Evolutionary conservation across 164 flowering plant genomes (phyloP).

Genomic region (Annona cherimola): DNA sequence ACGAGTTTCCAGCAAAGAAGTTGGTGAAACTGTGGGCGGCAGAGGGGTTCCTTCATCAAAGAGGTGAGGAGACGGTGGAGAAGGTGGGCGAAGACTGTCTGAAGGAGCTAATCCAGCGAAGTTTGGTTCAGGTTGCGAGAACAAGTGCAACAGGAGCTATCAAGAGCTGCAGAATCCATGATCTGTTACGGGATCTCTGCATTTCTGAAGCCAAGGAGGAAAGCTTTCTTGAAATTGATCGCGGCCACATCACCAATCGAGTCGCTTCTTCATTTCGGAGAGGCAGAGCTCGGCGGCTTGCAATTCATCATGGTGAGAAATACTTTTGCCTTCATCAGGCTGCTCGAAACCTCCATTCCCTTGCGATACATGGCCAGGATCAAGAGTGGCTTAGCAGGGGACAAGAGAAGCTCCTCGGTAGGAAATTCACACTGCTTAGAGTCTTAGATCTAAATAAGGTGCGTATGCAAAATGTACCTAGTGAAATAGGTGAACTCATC

Average conservation of each 20-base stretch:
- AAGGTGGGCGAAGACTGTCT: conserved; percentile 14
- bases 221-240: not conserved
- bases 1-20: not conserved
- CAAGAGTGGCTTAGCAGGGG: not conserved
- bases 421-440: conserved; percentile 5
- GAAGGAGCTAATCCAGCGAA: conserved; percentile 12
- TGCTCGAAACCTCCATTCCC: not conserved
- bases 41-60: conserved; percentile 1
- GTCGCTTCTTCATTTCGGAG: not conserved
- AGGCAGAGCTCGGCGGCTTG: conserved; percentile 6
- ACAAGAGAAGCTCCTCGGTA: not conserved
- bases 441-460: conserved; percentile 2
- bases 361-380: not conserved
- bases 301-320: not conserved
- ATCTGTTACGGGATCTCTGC: conserved; percentile 6
- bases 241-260: not conserved
- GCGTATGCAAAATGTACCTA: not conserved
- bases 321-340: not conserved
- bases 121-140: conserved; percentile 10
- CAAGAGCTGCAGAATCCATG: conserved; percentile 1
- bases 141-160: not conserved
- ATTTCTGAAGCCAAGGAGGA: conserved; percentile 8
- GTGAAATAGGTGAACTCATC: conserved; percentile 6
- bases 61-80: conserved; percentile 6
- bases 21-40: conserved; percentile 8